These are phyloP conservation scores for Aspergillus arachidicola DNA, from an alignment of 2,329 filamentous ascomycete species.

Conservation along the genomic window DNA sequence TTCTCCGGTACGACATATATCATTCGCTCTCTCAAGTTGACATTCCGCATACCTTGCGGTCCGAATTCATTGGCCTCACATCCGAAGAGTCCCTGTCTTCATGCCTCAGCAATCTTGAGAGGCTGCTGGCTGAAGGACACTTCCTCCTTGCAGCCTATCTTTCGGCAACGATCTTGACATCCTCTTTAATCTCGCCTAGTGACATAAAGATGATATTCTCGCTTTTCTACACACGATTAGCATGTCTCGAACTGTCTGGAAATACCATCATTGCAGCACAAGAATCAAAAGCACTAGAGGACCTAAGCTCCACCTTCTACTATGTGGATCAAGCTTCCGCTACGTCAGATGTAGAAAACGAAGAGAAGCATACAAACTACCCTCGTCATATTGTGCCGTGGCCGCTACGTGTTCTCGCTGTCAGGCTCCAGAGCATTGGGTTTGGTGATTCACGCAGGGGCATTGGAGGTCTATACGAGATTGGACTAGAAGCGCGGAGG, in stretches of 20 bases:
- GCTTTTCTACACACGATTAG: slow-evolving; percentile 77
- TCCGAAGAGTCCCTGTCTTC: slow-evolving; percentile 57
- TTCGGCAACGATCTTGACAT: slow-evolving; percentile 45
- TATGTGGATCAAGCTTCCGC: slow-evolving; percentile 38
- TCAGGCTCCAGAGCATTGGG: slow-evolving; percentile 81
- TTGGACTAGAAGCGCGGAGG: slow-evolving; percentile 74
- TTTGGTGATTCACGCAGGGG: slow-evolving; percentile 82
- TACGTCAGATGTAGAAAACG: slow-evolving; percentile 55
- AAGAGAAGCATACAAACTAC: slow-evolving; percentile 64
- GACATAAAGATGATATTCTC: slow-evolving; percentile 71
- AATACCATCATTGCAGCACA: slow-evolving; percentile 68
- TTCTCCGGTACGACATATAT: slow-evolving; percentile 79
- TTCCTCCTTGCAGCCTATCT: slow-evolving; percentile 74
- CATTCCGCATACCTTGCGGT: slow-evolving; percentile 67
- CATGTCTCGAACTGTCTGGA: slow-evolving; percentile 78
- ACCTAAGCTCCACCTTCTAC: slow-evolving; percentile 61
- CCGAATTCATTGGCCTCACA: slow-evolving; percentile 64
- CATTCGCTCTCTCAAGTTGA: slow-evolving; percentile 72
- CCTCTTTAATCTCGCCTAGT: slow-evolving; percentile 41
- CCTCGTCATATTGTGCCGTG: slow-evolving; percentile 79
- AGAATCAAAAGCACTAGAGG: slow-evolving; percentile 65
- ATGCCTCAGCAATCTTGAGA: slow-evolving; percentile 54
- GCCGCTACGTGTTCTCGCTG: slow-evolving; percentile 79
- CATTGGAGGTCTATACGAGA: slow-evolving; percentile 87
- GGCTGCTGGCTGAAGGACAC: slow-evolving; percentile 71